Percentiles rank a stretch among this genome's conserved stretches.
These are phyloP conservation scores for Mycena amicta DNA, from an alignment of 768 basidiomycete species.

Conservation along the genomic window DNA sequence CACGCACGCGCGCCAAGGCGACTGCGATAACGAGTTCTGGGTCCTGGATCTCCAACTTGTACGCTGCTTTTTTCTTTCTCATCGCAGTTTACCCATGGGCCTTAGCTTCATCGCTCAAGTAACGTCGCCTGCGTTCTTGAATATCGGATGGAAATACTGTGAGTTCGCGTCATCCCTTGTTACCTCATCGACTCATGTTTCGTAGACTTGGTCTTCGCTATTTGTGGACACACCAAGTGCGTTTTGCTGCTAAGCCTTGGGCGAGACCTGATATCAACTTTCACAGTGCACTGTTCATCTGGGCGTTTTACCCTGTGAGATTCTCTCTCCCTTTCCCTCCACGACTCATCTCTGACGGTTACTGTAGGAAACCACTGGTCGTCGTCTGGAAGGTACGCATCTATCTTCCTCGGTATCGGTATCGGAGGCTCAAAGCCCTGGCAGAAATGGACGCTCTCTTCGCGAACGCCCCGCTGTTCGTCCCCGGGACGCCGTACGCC, in stretches of 20 bases:
- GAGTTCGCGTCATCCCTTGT: not conserved
- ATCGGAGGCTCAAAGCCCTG: no score
- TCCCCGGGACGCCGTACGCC: slow-evolving; percentile 38
- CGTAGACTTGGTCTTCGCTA: slow-evolving; percentile 46
- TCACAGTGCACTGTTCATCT: slow-evolving; percentile 43
- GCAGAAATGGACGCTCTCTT: slow-evolving; percentile 50
- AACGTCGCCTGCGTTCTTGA: slow-evolving; percentile 41
- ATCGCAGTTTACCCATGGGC: no score
- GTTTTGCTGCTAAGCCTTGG: no score
- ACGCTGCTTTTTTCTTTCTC: slow-evolving; percentile 2
- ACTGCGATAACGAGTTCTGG: slow-evolving; percentile 47
- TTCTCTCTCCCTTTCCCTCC: no score
- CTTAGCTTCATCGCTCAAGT: slow-evolving; percentile 52
- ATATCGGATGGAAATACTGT: slow-evolving; percentile 46
- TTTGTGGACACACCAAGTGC: slow-evolving; percentile 48
- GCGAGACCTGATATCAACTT: no score
- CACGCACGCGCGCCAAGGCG: slow-evolving; percentile 45
- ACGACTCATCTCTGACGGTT: no score
- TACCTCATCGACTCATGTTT: not conserved
- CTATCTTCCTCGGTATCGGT: no score
- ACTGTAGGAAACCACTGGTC: slow-evolving; percentile 48
- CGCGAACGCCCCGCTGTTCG: slow-evolving; percentile 40
- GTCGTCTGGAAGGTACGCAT: slow-evolving; percentile 35
- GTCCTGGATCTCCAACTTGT: slow-evolving; percentile 51
- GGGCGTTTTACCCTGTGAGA: slow-evolving; percentile 49